Conservation (phyloP, 768 basidiomycete species). For the Boletellus ananiceps region DNA sequence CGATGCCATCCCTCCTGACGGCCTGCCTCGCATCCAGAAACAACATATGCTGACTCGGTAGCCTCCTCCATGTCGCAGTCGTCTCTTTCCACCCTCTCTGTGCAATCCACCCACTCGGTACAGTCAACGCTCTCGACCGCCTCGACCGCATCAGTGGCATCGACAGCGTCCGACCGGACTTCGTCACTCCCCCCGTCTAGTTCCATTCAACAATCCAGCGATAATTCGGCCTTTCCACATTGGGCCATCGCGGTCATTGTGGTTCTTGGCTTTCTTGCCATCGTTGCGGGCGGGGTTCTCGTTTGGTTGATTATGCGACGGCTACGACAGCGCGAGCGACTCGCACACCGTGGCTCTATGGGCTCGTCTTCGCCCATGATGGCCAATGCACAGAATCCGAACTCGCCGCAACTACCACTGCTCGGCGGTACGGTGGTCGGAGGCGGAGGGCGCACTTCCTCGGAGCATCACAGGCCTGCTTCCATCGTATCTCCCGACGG, state of each 20-base stretch:
- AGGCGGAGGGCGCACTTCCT: slow-evolving; percentile 30
- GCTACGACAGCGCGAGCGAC: slow-evolving; percentile 47
- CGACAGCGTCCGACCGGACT: slow-evolving; percentile 34
- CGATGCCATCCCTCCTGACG: slow-evolving; percentile 5
- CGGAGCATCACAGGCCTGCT: slow-evolving; percentile 31
- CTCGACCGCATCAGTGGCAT: slow-evolving; percentile 38
- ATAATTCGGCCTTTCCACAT: slow-evolving; percentile 56
- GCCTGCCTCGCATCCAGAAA: slow-evolving; percentile 44
- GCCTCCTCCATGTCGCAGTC: slow-evolving; percentile 49
- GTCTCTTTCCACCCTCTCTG: slow-evolving; percentile 32
- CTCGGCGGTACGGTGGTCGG: slow-evolving; percentile 35
- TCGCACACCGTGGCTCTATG: slow-evolving; percentile 67
- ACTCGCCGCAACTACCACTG: slow-evolving; percentile 45
- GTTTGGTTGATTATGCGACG: slow-evolving; percentile 71
- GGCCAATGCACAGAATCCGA: slow-evolving; percentile 46
- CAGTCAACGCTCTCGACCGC: slow-evolving; percentile 24
- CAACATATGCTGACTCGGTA: slow-evolving; percentile 69
- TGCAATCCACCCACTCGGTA: slow-evolving; percentile 32
- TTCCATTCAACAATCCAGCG: slow-evolving; percentile 42
- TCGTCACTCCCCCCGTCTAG: slow-evolving; percentile 26
- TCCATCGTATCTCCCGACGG: slow-evolving; percentile 60
- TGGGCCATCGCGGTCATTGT: slow-evolving; percentile 93
- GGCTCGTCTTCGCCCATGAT: slow-evolving; percentile 84
- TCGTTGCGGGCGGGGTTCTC: slow-evolving; percentile 63
- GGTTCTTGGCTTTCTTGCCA: slow-evolving; percentile 79